Evolutionary conservation across 148 eudicot species (phyloP), one percentile per base, ranked within the genome.

Genomic region (Rhododendron simsii): DNA sequence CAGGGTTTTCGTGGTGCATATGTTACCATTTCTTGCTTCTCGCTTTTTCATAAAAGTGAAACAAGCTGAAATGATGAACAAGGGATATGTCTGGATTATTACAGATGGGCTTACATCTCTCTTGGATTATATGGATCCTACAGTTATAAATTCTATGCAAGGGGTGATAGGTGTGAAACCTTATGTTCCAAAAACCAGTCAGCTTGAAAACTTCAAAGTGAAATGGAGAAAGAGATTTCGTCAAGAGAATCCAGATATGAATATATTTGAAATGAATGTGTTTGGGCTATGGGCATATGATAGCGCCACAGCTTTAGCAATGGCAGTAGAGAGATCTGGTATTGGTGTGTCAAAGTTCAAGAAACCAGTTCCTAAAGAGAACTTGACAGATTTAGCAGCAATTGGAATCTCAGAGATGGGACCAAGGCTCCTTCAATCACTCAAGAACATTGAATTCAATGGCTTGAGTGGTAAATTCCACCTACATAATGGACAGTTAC

Each of bases 71-170:
- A 94, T 96, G 98, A 93, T 95, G 96, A 84, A 74, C 16, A 30
- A 88, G 26, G 98, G 93, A 15, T 94, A 93, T 85, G 98, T 87
- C 5, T 95, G 98, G 98, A 90, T 94, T 37, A 87, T 92, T 63
- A 91, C 98, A 1, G 93, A 86, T 84, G 90, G 71, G 21, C 83
- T 93, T 44, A 91, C 93, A 0, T 74, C 90, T 90, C 90, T 86
- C 8, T 86, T 94, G 84, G 89, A 84, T 86, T 84, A 86, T 5
- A 20, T 91, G 57, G 90, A 92, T 78, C 80, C 75, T 61, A 10
- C 9, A 8, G 90, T 81, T 2, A 55, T 90, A 26, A 88, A 87
- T 41, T 85, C 92, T 5, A 91, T 95, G 98, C 91, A 94, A 81
- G 98, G 98, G 2, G 93, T 91, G 0, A 50, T 94, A 3, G 97